A percentile compares a stretch with the other conserved stretches of the same genome.
Conservation (phyloP, 768 basidiomycete species). For the Gymnopilus dilepis region DNA sequence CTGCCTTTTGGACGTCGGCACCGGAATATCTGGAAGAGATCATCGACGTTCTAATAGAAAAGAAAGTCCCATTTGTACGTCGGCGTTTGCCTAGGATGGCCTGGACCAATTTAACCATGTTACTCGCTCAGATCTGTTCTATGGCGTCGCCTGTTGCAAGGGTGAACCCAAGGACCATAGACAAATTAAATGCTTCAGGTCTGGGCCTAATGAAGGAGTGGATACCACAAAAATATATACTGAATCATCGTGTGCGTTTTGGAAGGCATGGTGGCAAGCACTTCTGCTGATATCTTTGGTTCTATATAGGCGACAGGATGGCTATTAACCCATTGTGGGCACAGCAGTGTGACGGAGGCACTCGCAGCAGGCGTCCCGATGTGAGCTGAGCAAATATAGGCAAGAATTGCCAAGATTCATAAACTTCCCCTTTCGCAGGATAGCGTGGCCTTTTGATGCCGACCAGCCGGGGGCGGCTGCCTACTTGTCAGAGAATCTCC, state of each 20-base stretch:
- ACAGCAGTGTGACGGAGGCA: constrained; percentile 12
- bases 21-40: constrained; percentile 8
- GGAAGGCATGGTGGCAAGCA: not conserved
- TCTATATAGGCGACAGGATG: constrained; percentile 10
- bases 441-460: constrained; percentile 14
- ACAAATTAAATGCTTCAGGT: constrained; percentile 1
- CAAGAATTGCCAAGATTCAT: not conserved
- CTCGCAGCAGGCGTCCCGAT: constrained; percentile 12
- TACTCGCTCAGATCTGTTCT: constrained; percentile 1
- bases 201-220: constrained; percentile 9
- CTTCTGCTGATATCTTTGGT: not conserved
- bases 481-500: constrained; percentile 4
- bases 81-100: not conserved
- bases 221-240: constrained; percentile 15
- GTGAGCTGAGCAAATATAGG: not conserved
- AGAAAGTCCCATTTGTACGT: constrained; percentile 6
- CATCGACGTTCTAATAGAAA: constrained; percentile 6
- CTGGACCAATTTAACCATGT: not conserved
- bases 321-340: constrained; percentile 16
- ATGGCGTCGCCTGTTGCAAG: constrained; percentile 10
- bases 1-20: constrained; percentile 3
- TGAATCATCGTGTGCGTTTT: constrained; percentile 15
- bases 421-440: not conserved
- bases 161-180: constrained; percentile 3
- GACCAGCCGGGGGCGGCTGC: constrained; percentile 13